phyloP scores from a whole-genome alignment of 192 early-diverging fungal species.

The Coemansia sp. region DNA sequence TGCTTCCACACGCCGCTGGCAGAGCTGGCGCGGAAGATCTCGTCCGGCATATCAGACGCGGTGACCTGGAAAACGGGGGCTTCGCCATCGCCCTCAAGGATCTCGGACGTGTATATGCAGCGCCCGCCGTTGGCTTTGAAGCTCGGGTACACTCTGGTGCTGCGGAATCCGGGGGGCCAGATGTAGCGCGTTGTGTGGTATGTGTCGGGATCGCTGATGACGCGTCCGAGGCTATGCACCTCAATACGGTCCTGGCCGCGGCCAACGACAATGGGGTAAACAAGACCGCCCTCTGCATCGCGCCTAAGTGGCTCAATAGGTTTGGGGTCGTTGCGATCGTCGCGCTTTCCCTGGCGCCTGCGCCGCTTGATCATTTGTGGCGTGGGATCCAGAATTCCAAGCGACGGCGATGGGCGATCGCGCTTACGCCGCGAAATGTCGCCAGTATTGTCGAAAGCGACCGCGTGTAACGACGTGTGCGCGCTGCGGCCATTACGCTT shows the following conservation, averaged over 20 bases:
- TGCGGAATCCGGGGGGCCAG: constrained; percentile 67
- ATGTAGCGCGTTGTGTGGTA: constrained; percentile 72
- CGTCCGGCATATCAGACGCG: constrained; percentile 62
- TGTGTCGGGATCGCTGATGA: constrained; percentile 60
- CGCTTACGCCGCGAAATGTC: constrained; percentile 13
- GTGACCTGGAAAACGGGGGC: constrained; percentile 66
- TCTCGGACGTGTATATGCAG: constrained; percentile 64
- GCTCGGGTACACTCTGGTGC: constrained; percentile 62
- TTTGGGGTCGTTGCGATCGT: constrained; percentile 60
- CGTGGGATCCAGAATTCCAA: constrained; percentile 6
- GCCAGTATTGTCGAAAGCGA: background rate
- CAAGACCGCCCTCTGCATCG: constrained; percentile 54
- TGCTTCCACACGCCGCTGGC: constrained; percentile 72
- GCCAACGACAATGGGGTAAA: constrained; percentile 61
- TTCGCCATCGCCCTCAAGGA: constrained; percentile 63
- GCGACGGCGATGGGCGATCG: constrained; percentile 4
- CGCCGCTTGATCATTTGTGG: constrained; percentile 39
- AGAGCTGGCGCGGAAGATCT: constrained; percentile 60
- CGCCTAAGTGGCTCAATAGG: constrained; percentile 57
- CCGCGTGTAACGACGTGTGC: background rate
- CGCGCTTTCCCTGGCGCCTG: constrained; percentile 56
- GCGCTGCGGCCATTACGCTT: constrained; percentile 1
- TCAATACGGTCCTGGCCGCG: constrained; percentile 62
- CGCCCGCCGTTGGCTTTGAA: constrained; percentile 54
- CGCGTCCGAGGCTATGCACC: constrained; percentile 59